Base-by-base conservation (phyloP, 805 yeast genomes). In the Schwanniomyces occidentalis region DNA sequence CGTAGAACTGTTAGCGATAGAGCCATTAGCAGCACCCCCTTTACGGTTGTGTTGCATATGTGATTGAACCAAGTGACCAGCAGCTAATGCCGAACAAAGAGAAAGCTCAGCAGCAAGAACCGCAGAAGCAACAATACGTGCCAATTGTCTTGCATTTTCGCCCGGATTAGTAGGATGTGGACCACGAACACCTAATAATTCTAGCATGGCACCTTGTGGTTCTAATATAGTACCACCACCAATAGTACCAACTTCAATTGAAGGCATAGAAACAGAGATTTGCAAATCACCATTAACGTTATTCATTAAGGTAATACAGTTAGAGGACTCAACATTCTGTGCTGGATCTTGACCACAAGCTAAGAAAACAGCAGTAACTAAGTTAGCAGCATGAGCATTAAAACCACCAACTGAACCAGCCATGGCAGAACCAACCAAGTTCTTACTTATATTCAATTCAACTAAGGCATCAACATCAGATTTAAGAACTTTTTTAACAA, bases 281-380 rank as follows among this genome's bases (percentile, higher is more conserved):
- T 79, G 83, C 55, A 93, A 74, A 54, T 87, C 86, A 9, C 96
- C 99, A 34, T 57, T 60, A 25, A 75, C 71, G 8, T 64, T 70
- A 52, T 82, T 81, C 95, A 93, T 90, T 48, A 93, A 72, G 1
- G 99, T 93, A 40, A 93, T 91, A 82, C 99, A 93, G 65, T 90
- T 91, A 20, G 97, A 88, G 41, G 95, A 82, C 69, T 91, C 99
- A 34, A 93, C 97, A 56, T 93, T 93, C 69, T 93, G 99, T 2
- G 99, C 99, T n/a, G 99, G 99, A 65, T 93, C 99, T 71, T 93
- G 99, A 38, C 99, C 99, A 40, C 95, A 78, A 4, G 99, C 99
- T 45, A 93, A 68, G 60, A 67, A 93, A 16, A 93, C 82, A 8
- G 99, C 98, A 22, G 99, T 95, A 22, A 93, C 91, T 48, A 93